These are phyloP conservation scores for Phytophthora uliginosa DNA, from an alignment of 352 stramenopile genomes.

Conservation along the genomic window DNA sequence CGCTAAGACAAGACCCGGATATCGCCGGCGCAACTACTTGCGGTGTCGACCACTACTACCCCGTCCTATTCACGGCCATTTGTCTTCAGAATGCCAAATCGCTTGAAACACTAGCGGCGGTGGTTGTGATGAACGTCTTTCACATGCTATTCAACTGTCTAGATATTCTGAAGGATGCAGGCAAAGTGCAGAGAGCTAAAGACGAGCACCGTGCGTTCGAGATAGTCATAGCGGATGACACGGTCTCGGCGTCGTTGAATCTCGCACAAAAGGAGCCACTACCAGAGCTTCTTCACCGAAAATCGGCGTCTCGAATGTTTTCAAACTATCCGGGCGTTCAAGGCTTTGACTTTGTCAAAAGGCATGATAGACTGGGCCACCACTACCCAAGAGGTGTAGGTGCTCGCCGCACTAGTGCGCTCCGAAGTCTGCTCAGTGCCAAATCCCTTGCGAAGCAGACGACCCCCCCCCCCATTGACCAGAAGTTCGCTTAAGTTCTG, in stretches of 20 bases:
- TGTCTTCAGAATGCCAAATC: constrained; percentile 58
- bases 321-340: constrained; percentile 24
- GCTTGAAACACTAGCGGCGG: constrained; percentile 25
- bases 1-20: too few species aligned
- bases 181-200: neutral
- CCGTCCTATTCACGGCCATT: constrained; percentile 46
- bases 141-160: constrained; percentile 34
- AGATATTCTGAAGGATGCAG: constrained; percentile 11
- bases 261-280: constrained; percentile 4
- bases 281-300: constrained; percentile 5
- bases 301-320: constrained; percentile 11
- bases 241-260: neutral
- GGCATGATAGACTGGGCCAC: neutral
- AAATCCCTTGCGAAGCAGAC: constrained; percentile 10
- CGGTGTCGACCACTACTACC: constrained; percentile 42
- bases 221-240: neutral
- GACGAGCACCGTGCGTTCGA: neutral
- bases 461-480: neutral
- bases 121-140: constrained; percentile 25
- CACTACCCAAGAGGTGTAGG: neutral
- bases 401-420: neutral
- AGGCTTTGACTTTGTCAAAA: constrained; percentile 1
- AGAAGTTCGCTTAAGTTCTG: neutral
- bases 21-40: neutral
- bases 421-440: constrained; percentile 6